These are phyloP conservation scores for Simmondsia chinensis DNA, from an alignment of 148 eudicot species.

Conservation along the genomic window DNA sequence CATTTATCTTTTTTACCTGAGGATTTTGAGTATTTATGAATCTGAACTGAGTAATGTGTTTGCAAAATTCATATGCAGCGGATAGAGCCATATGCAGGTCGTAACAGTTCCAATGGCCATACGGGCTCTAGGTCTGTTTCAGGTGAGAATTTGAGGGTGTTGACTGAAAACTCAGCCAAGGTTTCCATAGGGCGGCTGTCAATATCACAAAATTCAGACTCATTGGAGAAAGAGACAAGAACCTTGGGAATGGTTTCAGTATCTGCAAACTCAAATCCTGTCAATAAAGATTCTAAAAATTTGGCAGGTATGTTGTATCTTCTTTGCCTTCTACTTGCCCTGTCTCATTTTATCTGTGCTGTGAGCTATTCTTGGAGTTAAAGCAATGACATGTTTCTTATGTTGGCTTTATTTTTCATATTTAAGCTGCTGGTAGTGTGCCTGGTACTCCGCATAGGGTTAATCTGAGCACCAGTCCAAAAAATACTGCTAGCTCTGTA, in stretches of 20 bases:
- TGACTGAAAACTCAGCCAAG: slow-evolving; percentile 51
- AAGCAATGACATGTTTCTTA: slow-evolving; percentile 6
- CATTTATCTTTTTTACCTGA: slow-evolving; percentile 3
- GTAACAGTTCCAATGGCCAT: slow-evolving; percentile 42
- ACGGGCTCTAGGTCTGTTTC: slow-evolving; percentile 44
- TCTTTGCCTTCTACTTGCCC: not conserved
- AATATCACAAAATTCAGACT: slow-evolving; percentile 55
- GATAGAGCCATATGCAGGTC: slow-evolving; percentile 68
- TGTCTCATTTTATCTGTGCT: not conserved
- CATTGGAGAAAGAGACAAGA: slow-evolving; percentile 53
- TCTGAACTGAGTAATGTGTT: slow-evolving; percentile 10
- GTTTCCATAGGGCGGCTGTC: slow-evolving; percentile 55
- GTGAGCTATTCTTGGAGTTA: not conserved
- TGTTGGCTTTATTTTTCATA: slow-evolving; percentile 7
- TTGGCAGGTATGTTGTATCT: slow-evolving; percentile 46
- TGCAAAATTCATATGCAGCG: slow-evolving; percentile 37
- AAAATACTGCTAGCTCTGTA: slow-evolving; percentile 31
- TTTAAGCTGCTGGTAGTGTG: slow-evolving; percentile 55
- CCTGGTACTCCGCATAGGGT: slow-evolving; percentile 70
- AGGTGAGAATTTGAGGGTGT: slow-evolving; percentile 36
- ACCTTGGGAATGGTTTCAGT: slow-evolving; percentile 48
- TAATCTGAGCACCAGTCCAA: slow-evolving; percentile 46
- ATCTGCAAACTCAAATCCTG: slow-evolving; percentile 42
- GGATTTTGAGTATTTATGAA: slow-evolving; percentile 1
- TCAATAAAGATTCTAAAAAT: slow-evolving; percentile 56